Evolutionary conservation across 495 filamentous ascomycete species (phyloP).

Genomic region (Mytilinidion resinicola): DNA sequence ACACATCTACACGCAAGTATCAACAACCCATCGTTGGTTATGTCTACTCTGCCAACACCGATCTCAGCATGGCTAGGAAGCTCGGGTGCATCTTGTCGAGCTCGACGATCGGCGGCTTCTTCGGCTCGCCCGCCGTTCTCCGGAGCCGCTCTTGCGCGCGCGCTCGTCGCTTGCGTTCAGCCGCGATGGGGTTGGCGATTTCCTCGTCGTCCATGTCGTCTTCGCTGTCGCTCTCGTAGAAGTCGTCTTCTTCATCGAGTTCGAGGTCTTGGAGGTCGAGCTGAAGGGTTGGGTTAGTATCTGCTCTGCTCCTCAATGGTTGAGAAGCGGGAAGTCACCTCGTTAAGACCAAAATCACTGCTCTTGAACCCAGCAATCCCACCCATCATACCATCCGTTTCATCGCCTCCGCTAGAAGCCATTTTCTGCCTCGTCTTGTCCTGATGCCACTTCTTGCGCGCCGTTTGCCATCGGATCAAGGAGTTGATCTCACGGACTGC

Average conservation of each 20-base stretch:
- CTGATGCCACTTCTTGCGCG: slow-evolving; percentile 91
- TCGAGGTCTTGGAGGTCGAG: slow-evolving; percentile 76
- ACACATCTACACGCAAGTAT: background rate
- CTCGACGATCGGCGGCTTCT: slow-evolving; percentile 75
- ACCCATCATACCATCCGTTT: slow-evolving; percentile 13
- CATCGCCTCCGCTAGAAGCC: slow-evolving; percentile 61
- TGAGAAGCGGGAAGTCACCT: slow-evolving; percentile 43
- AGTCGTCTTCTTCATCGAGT: slow-evolving; percentile 68
- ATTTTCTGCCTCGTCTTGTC: slow-evolving; percentile 98
- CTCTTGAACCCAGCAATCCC: slow-evolving; percentile 54
- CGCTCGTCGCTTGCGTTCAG: slow-evolving; percentile 68
- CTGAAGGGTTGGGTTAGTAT: slow-evolving; percentile 30
- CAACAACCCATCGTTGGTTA: background rate
- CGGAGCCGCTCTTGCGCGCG: slow-evolving; percentile 73
- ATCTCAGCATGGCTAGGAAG: slow-evolving; percentile 78
- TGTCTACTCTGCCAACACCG: slow-evolving; percentile 69
- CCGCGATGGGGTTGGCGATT: slow-evolving; percentile 75
- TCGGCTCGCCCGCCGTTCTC: slow-evolving; percentile 79
- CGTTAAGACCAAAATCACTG: slow-evolving; percentile 83
- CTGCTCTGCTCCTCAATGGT: background rate
- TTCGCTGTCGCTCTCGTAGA: slow-evolving; percentile 54
- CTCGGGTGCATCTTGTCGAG: slow-evolving; percentile 67
- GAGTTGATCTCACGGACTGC: slow-evolving; percentile 76
- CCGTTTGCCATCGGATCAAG: slow-evolving; percentile 89
- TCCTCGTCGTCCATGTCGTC: slow-evolving; percentile 66